Conservation (phyloP, 2,329 filamentous ascomycete species). For the Aspergillus quadrilineatus region DNA sequence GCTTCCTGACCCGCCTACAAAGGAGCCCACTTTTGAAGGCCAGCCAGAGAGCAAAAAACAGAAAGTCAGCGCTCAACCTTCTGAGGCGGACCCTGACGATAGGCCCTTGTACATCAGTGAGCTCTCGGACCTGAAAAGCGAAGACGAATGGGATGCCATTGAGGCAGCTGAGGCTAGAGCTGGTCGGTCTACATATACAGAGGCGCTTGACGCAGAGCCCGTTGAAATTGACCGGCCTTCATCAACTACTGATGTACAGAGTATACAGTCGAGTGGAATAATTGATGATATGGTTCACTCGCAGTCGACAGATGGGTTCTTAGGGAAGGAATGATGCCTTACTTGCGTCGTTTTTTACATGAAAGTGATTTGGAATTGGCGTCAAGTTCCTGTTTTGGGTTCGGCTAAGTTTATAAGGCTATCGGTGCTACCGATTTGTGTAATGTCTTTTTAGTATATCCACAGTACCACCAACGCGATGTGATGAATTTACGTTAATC, state of each 20-base stretch:
- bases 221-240: slow-evolving; percentile 32
- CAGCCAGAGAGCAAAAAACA: slow-evolving; percentile 50
- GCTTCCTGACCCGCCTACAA: slow-evolving; percentile 51
- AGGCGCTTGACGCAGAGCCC: slow-evolving; percentile 35
- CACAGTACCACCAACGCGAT: no score
- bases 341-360: not conserved
- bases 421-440: no score
- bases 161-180: slow-evolving; percentile 27
- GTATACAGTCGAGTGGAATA: slow-evolving; percentile 36
- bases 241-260: slow-evolving; percentile 34
- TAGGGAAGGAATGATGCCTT: slow-evolving; percentile 23
- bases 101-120: slow-evolving; percentile 9
- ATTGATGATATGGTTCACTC: slow-evolving; percentile 29
- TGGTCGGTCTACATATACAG: slow-evolving; percentile 20
- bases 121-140: slow-evolving; percentile 29
- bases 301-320: slow-evolving; percentile 21
- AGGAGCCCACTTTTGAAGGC: slow-evolving; percentile 46
- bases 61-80: slow-evolving; percentile 33
- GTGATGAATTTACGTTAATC: no score
- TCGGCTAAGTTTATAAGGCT: no score
- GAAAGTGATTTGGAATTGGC: no score
- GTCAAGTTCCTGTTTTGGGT: no score
- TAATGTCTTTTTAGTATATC: no score
- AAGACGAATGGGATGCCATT: slow-evolving; percentile 44
- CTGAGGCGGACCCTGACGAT: slow-evolving; percentile 4